Percentiles rank a stretch among this genome's conserved stretches.
Conservation (phyloP, 495 filamentous ascomycete species). For the Penicillium bovifimosum region DNA sequence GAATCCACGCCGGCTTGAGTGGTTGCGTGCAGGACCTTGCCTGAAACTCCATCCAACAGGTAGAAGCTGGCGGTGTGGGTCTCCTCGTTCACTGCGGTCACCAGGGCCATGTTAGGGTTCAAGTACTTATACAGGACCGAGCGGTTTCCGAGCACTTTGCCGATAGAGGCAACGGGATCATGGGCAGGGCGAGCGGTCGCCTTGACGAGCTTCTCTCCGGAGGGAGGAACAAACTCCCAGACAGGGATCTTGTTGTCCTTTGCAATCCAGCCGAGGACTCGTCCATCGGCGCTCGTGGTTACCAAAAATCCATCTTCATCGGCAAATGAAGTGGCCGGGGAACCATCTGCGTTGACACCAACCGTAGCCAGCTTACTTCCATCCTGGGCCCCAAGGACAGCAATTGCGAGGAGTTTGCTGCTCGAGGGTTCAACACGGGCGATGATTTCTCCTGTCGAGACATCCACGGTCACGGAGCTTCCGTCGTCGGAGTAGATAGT, state of each 20-base stretch:
- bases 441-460: slow-evolving; percentile 51
- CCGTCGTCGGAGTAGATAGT: slow-evolving; percentile 55
- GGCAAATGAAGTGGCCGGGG: slow-evolving; percentile 24
- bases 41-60: slow-evolving; percentile 82
- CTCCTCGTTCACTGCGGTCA: slow-evolving; percentile 61
- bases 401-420: slow-evolving; percentile 30
- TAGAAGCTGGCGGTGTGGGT: slow-evolving; percentile 58
- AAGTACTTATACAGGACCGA: slow-evolving; percentile 96
- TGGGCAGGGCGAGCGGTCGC: slow-evolving; percentile 64
- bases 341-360: slow-evolving; percentile 30
- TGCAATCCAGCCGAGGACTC: slow-evolving; percentile 54
- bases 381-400: slow-evolving; percentile 21
- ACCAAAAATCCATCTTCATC: slow-evolving; percentile 45
- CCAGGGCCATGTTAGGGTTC: slow-evolving; percentile 76
- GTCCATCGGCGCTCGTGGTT: slow-evolving; percentile 53
- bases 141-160: slow-evolving; percentile 84
- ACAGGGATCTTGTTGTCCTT: slow-evolving; percentile 45
- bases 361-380: slow-evolving; percentile 19
- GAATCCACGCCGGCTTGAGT: slow-evolving; percentile 71
- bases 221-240: slow-evolving; percentile 71
- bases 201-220: slow-evolving; percentile 59
- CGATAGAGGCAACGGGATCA: slow-evolving; percentile 91
- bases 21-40: slow-evolving; percentile 64
- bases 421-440: slow-evolving; percentile 28
- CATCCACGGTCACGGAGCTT: slow-evolving; percentile 51